Base-by-base conservation (phyloP, 2,329 filamentous ascomycete genomes). In the Aspergillus ibericus region DNA sequence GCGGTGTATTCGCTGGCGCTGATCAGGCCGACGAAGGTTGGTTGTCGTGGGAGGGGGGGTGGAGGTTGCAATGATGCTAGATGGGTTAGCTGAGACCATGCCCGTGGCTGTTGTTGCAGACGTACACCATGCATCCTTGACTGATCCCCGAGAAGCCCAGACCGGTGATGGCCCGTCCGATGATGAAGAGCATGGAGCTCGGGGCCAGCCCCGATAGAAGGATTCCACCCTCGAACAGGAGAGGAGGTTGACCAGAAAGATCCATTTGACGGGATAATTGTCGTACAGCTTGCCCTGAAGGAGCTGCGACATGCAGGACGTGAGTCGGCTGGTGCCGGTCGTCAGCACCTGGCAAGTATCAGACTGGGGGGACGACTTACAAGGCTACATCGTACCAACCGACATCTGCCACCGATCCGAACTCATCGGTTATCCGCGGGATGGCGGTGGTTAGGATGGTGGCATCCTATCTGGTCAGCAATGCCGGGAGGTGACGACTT, bases 381-480 rank as follows among this genome's bases (percentile, higher is more conserved):
- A 51, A 51, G 22, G 48, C 48, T 15, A 32, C 48, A 51, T 51
- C 48, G 10, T 51, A 51, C 48, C 48, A 51, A 36, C 48, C 48
- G 12, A 51, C 48, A 7, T 51, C 48, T 9, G 16, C 18, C 48
- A 51, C 48, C 6, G 48, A 51, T 2, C 48, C 48, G 18, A 51
- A 51, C 12, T 51, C 48, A 8, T 51, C 48, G 48, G 48, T 51
- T 20, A 51, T 51, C 12, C 29, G 18, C 18, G 48, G 48, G 2
- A 51, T 10, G 32, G 48, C 48, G 2, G 48, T 51, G 29, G 48
- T 51, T n/a, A 51, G 3, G 10, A 51, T 51, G 2, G 48, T 51
- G 29, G 48, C 48, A 51, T 51, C 48, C 48, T 50, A 15, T 12
- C 12, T 3, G 16, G 27, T 10, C 15, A 13, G 15, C n/a, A 29